These are phyloP conservation scores for Naganishia sp. DNA, from an alignment of 1,284 basidiomycete species.

Conservation along the genomic window DNA sequence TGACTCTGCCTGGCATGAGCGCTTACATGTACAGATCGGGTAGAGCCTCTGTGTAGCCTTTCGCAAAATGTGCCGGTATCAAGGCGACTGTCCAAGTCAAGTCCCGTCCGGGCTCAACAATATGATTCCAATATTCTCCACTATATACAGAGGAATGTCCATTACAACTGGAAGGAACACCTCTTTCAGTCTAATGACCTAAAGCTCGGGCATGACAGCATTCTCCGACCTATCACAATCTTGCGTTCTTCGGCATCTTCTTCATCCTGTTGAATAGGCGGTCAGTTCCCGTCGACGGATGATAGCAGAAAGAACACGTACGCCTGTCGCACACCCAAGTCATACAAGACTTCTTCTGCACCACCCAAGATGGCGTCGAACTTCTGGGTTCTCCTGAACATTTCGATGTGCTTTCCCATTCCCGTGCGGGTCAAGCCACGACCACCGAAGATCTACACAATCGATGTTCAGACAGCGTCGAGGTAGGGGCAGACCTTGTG, in stretches of 20 bases:
- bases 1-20: no score
- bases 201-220: not conserved
- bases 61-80: no score
- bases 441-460: slow-evolving; percentile 44
- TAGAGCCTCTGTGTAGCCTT: no score
- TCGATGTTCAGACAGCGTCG: not conserved
- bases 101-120: no score
- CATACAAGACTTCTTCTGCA: slow-evolving; percentile 57
- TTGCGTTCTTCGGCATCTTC: slow-evolving; percentile 51
- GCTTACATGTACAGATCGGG: no score
- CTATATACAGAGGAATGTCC: not conserved
- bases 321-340: slow-evolving; percentile 59
- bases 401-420: slow-evolving; percentile 61
- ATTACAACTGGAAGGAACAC: slow-evolving; percentile 11
- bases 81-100: no score
- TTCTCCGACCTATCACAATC: slow-evolving; percentile 36
- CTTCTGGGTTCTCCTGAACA: slow-evolving; percentile 67
- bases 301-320: slow-evolving; percentile 35
- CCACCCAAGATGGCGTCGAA: slow-evolving; percentile 71
- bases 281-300: not conserved
- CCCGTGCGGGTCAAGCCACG: slow-evolving; percentile 58
- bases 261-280: slow-evolving; percentile 40
- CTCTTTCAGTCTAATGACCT: not conserved
- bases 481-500: not conserved
- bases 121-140: no score